Evolutionary conservation across 2,329 filamentous ascomycete genomes (phyloP).

Genomic region (Tolypocladium tundrense): DNA sequence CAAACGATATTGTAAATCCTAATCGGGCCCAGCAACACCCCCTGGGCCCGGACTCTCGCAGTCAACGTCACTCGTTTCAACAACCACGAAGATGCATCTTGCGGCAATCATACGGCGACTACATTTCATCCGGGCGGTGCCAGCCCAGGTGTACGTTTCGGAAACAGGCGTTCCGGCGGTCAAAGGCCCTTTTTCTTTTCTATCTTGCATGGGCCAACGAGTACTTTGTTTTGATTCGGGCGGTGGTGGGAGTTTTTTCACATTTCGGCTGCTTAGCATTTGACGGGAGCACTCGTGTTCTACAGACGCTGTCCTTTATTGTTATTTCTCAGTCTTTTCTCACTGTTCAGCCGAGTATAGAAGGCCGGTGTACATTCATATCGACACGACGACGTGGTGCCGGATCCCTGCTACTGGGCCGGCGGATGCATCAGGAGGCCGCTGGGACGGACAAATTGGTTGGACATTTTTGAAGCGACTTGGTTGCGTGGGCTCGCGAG

Average conservation of each 20-base stretch:
- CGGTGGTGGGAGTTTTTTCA: neutral
- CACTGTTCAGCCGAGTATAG: neutral
- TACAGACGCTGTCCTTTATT: neutral
- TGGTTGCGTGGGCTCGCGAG: neutral
- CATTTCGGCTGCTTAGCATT: neutral
- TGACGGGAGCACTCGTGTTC: neutral
- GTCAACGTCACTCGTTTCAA: neutral
- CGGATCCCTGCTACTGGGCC: neutral
- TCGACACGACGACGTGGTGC: neutral
- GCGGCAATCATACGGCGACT: neutral
- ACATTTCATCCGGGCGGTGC: neutral
- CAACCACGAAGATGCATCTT: neutral
- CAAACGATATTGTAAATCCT: neutral
- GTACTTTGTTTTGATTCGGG: neutral
- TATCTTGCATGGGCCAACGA: neutral
- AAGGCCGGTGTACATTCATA: neutral
- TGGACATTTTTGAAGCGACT: neutral
- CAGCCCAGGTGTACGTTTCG: neutral
- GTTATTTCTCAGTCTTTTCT: neutral
- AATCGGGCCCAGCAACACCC: neutral
- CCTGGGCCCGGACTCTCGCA: neutral
- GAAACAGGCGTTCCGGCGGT: neutral
- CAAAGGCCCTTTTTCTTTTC: neutral
- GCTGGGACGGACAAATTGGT: neutral
- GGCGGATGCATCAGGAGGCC: neutral